Conservation (phyloP, 345 rosid species). For the Eucalyptus erythrocorys region DNA sequence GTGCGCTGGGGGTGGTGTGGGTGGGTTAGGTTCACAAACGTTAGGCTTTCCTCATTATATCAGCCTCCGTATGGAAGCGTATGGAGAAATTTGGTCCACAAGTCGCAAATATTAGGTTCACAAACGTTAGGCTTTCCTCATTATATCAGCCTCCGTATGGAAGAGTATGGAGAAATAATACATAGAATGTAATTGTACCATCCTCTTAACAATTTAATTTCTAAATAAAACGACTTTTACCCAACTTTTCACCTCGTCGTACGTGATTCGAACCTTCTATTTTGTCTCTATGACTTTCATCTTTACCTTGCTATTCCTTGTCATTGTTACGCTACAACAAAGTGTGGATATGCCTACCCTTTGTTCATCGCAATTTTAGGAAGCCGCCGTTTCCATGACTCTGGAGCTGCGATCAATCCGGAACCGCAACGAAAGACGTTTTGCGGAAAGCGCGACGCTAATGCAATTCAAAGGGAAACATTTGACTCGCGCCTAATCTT, state of each 20-base stretch:
- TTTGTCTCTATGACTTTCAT: not conserved
- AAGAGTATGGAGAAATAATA: not conserved
- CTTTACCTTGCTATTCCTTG: not conserved
- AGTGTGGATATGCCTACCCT: not conserved
- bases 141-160: not conserved
- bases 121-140: not conserved
- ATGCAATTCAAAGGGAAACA: not conserved
- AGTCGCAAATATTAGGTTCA: not conserved
- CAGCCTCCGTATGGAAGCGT: too few species aligned
- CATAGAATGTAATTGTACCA: not conserved
- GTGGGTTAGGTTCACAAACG: too few species aligned
- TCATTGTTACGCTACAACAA: not conserved
- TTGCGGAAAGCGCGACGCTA: not conserved
- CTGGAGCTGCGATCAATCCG: not conserved
- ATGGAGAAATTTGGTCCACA: too few species aligned
- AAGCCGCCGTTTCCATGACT: not conserved
- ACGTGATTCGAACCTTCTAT: not conserved
- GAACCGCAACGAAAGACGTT: not conserved
- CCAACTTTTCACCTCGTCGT: not conserved
- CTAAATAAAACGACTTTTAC: not conserved
- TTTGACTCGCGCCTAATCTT: not conserved
- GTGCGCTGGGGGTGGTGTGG: too few species aligned
- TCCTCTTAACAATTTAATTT: not conserved
- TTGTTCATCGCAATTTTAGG: not conserved
- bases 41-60: too few species aligned